phyloP scores from a whole-genome alignment of 768 basidiomycete species.

The Calocybe indica region DNA sequence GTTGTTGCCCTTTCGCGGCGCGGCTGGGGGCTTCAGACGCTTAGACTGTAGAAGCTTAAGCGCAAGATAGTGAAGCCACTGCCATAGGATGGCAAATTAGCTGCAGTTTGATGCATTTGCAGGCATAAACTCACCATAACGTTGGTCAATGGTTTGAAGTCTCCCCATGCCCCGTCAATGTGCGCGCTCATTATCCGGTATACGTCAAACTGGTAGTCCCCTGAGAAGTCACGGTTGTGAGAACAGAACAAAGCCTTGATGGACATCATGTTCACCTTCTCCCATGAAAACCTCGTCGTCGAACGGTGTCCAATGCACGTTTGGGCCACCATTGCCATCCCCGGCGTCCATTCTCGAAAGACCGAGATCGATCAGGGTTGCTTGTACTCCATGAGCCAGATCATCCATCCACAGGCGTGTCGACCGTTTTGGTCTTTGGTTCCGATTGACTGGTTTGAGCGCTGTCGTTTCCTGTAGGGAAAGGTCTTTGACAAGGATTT shows the following conservation, averaged over 20 bases:
- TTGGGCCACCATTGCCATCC: conserved; percentile 37
- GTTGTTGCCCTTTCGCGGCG: conserved; percentile 29
- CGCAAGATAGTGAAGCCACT: conserved; percentile 92
- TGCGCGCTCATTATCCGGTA: conserved; percentile 82
- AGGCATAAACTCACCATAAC: conserved; percentile 61
- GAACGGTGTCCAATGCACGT: conserved; percentile 71
- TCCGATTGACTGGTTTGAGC: conserved; percentile 29
- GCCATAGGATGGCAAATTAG: conserved; percentile 8
- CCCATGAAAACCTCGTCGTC: conserved; percentile 92
- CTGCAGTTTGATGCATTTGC: not conserved
- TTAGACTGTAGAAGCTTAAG: conserved; percentile 68
- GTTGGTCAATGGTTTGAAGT: conserved; percentile 79
- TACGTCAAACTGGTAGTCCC: conserved; percentile 92
- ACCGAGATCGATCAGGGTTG: conserved; percentile 92
- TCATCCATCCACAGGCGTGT: conserved; percentile 57
- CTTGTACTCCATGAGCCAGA: conserved; percentile 56
- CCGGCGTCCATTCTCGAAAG: conserved; percentile 76
- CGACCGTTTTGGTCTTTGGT: conserved; percentile 18
- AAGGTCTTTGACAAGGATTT: conserved; percentile 74
- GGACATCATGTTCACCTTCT: conserved; percentile 46
- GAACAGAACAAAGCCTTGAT: not conserved
- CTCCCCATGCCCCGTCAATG: conserved; percentile 63
- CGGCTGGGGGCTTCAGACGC: conserved; percentile 50
- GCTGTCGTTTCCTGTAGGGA: conserved; percentile 20
- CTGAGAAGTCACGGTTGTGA: conserved; percentile 27